Base-by-base conservation (phyloP, 805 yeast genomes). In the Metschnikowia dekortorum region DNA sequence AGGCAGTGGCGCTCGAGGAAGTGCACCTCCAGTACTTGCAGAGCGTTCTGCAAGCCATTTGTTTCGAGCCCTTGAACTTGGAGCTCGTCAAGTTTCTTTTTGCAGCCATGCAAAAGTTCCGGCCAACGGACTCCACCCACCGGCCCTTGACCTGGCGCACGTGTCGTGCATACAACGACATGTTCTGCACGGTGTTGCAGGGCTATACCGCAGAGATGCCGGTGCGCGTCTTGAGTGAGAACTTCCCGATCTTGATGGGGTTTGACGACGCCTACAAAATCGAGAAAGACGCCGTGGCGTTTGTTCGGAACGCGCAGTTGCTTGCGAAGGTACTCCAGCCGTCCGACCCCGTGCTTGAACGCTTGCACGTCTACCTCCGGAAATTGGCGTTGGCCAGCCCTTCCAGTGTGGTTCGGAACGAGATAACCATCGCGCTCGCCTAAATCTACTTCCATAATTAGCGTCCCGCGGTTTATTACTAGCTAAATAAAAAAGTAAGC, bases 131-230 rank as follows among this genome's bases (percentile, higher is more conserved):
- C 5, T n/a, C n/a, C 10, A 29, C 8, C 10, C 9, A 37, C 5
- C 30, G 44, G 35, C 29, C 44, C 16, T 31, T 41, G 16, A 78
- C 88, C 1, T 86, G 92, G 92, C 75, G 85, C 56, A 73, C 84
- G 1, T 81, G 82, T 55, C 51, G 75, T 1, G 72, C 74, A 1
- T 66, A 69, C 16, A 74, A 71, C 54, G 82, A 79, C 46, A 68
- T 71, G 8, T 63, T 79, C 29, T 60, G 49, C 6, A 48, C 14
- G 2, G 22, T 53, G 2, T 39, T 55, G 33, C 46, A 41, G 51
- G 45, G 37, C 7, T 40, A 33, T 4, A 28, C 47, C 6, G 28
- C 11, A 2, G 14, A 48, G 10, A 9, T 10, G 4, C 46, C 56
- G 16, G n/a, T 47, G 11, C 34, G 10, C 18, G 2, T 4, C 45